A percentile compares a stretch with the other conserved stretches of the same genome.
These are phyloP conservation scores for Botrytis fragariae DNA, from an alignment of 2,329 filamentous ascomycete genomes.

Conservation along the genomic window DNA sequence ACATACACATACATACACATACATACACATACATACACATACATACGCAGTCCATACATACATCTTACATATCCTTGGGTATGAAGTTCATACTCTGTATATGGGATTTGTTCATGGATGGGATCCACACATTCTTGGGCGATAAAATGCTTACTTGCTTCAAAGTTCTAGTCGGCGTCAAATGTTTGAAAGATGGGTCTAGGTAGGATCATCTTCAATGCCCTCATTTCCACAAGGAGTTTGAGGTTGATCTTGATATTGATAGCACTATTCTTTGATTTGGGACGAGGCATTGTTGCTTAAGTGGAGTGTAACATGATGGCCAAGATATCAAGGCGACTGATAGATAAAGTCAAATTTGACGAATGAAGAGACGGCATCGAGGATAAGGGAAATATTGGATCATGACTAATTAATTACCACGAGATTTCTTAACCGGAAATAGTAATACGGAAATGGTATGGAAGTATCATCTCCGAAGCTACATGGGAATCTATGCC, in stretches of 20 bases:
- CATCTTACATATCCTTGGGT: neutral
- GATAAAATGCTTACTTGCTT: neutral
- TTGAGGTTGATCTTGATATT: neutral
- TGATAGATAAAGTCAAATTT: neutral
- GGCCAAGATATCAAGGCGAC: neutral
- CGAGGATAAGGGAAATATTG: neutral
- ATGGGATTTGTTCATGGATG: neutral
- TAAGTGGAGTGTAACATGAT: neutral
- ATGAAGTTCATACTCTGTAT: neutral
- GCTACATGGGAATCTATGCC: neutral
- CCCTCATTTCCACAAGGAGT: slow-evolving; percentile 1
- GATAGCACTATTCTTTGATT: neutral
- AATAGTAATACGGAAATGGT: neutral
- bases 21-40: neutral
- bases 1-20: too few species aligned
- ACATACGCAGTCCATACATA: neutral
- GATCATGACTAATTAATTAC: too few species aligned
- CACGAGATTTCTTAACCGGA: too few species aligned
- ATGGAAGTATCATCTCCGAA: neutral
- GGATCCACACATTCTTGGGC: neutral
- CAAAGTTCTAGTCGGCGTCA: neutral
- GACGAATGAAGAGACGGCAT: neutral
- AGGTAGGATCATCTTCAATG: neutral
- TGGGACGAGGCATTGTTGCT: neutral
- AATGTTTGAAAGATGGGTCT: neutral